Evolutionary conservation across 805 yeast genomes (phyloP).

Genomic region (Metschnikowia anglica): DNA sequence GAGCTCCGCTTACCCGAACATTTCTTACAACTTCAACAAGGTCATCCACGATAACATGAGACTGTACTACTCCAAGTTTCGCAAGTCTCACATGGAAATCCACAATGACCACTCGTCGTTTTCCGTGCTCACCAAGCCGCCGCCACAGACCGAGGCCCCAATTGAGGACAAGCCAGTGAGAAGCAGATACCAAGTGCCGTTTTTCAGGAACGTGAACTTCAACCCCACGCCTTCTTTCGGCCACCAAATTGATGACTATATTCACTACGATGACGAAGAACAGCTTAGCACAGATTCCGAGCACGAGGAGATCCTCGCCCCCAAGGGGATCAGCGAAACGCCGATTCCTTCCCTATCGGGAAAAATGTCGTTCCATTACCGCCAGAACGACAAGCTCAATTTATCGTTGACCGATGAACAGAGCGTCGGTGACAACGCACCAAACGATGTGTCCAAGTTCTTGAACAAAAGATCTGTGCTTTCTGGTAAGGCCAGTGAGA

Average conservation of each 20-base stretch:
- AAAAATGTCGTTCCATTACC: slow-evolving; percentile 39
- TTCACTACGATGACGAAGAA: slow-evolving; percentile 32
- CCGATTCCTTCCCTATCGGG: slow-evolving; percentile 17
- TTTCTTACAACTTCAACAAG: slow-evolving; percentile 35
- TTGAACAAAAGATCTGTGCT: slow-evolving; percentile 38
- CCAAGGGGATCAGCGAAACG: slow-evolving; percentile 10
- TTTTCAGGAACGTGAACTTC: slow-evolving; percentile 39
- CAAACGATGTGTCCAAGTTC: slow-evolving; percentile 32
- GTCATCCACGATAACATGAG: slow-evolving; percentile 40
- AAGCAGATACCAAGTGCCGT: slow-evolving; percentile 28
- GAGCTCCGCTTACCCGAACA: slow-evolving; percentile 10
- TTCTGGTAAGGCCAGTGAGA: slow-evolving; percentile 44
- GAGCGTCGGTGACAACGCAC: slow-evolving; percentile 12
- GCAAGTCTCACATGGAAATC: slow-evolving; percentile 32
- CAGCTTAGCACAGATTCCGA: slow-evolving; percentile 13
- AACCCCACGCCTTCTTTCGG: slow-evolving; percentile 28
- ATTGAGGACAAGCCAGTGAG: slow-evolving; percentile 1
- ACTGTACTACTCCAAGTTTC: slow-evolving; percentile 29
- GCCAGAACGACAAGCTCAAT: slow-evolving; percentile 37
- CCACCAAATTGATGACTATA: slow-evolving; percentile 35
- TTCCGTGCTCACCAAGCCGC: slow-evolving; percentile 25
- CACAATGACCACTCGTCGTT: slow-evolving; percentile 37
- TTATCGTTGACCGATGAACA: slow-evolving; percentile 28
- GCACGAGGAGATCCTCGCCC: slow-evolving; percentile 19
- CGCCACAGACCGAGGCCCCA: not conserved